Evolutionary conservation across 2,329 filamentous ascomycete genomes (phyloP).

Genomic region (Nannizziopsis arthrosporioides): DNA sequence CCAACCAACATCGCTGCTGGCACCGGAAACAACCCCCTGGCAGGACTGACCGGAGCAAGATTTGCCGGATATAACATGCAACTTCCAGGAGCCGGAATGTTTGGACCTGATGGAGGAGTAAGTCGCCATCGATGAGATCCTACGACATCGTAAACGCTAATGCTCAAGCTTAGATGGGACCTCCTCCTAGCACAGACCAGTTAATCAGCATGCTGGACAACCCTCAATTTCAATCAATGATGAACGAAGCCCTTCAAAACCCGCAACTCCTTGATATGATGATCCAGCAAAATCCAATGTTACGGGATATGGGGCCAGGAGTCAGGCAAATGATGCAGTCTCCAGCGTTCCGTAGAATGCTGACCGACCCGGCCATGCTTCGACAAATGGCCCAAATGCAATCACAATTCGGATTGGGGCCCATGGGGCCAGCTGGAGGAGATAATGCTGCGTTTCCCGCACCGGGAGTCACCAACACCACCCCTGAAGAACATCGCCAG

Average conservation of each 20-base stretch:
- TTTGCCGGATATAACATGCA: conserved; percentile 78
- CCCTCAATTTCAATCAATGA: conserved; percentile 70
- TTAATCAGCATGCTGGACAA: conserved; percentile 79
- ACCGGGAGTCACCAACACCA: conserved; percentile 82
- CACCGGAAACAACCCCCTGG: conserved; percentile 72
- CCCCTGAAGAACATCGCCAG: conserved; percentile 42
- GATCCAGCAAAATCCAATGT: conserved; percentile 79
- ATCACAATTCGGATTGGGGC: conserved; percentile 43
- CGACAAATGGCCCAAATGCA: conserved; percentile 75
- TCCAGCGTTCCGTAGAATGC: conserved; percentile 78
- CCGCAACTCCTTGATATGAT: conserved; percentile 91
- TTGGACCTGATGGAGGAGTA: conserved; percentile 89
- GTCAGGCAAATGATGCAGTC: conserved; percentile 79
- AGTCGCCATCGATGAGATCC: conserved; percentile 32
- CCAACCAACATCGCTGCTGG: conserved; percentile 40
- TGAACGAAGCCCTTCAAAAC: conserved; percentile 93
- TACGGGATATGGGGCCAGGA: conserved; percentile 57
- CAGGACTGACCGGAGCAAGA: conserved; percentile 79
- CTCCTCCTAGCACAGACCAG: conserved; percentile 67
- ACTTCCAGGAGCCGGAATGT: conserved; percentile 74
- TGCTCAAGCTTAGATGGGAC: conserved; percentile 59
- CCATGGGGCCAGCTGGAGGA: conserved; percentile 43
- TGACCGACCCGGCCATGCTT: conserved; percentile 80
- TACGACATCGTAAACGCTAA: conserved; percentile 6
- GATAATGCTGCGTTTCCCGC: conserved; percentile 61